phyloP scores from a whole-genome alignment of 1,139 yeast species.

The Protomyces macrosporus region DNA sequence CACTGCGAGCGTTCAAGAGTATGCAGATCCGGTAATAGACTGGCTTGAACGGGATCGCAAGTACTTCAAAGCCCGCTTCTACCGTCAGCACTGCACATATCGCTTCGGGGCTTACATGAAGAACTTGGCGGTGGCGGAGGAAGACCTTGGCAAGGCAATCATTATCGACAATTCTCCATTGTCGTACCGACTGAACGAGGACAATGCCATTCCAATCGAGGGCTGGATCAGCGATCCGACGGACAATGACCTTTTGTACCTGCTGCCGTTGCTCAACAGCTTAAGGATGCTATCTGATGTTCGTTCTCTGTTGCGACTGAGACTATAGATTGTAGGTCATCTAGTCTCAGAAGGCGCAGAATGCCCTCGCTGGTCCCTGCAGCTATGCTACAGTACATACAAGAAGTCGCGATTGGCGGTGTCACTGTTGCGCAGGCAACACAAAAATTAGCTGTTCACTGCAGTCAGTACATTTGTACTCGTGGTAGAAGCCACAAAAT shows the following conservation, averaged over 20 bases:
- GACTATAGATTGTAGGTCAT: neutral
- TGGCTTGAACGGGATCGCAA: conserved; percentile 61
- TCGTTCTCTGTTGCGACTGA: conserved; percentile 52
- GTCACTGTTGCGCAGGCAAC: too few relatives aligned
- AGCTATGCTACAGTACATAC: too few relatives aligned
- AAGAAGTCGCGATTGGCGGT: too few relatives aligned
- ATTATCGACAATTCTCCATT: conserved; percentile 90
- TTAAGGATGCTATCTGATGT: conserved; percentile 80
- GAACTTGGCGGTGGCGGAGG: conserved; percentile 56
- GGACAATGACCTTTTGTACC: conserved; percentile 71
- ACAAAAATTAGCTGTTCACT: too few relatives aligned
- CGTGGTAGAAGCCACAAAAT: too few relatives aligned
- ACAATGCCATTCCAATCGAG: conserved; percentile 86
- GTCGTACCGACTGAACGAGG: conserved; percentile 71
- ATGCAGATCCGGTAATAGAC: conserved; percentile 95
- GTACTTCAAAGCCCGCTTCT: conserved; percentile 58
- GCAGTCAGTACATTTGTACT: too few relatives aligned
- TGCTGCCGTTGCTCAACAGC: conserved; percentile 76
- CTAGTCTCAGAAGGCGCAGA: neutral
- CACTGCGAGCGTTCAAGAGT: conserved; percentile 90
- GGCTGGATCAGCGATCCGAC: conserved; percentile 97
- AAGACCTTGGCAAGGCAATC: conserved; percentile 64
- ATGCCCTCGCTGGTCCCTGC: neutral
- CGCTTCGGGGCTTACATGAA: conserved; percentile 80
- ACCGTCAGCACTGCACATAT: conserved; percentile 73